Evolutionary conservation across 768 basidiomycete species (phyloP).

Genomic region (Lactarius indigo): DNA sequence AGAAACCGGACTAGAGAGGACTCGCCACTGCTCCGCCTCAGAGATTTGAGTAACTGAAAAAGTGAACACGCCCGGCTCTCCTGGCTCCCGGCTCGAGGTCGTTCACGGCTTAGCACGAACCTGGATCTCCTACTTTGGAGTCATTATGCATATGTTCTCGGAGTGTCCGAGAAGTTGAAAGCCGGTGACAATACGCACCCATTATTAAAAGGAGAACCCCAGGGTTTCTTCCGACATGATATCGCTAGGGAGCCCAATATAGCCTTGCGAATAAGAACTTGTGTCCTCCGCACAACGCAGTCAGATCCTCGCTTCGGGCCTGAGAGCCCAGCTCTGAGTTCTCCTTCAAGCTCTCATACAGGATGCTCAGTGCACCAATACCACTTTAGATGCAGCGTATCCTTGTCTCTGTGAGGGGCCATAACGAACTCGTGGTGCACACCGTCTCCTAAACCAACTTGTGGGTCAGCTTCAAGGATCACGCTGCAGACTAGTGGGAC

Average conservation of each 20-base stretch:
- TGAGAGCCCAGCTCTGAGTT: slow-evolving; percentile 36
- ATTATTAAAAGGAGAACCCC: too few relatives aligned
- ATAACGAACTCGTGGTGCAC: too few relatives aligned
- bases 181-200: too few relatives aligned
- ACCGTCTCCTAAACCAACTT: background rate
- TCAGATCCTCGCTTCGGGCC: slow-evolving; percentile 24
- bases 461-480: background rate
- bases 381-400: too few relatives aligned
- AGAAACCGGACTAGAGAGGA: too few relatives aligned
- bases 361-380: too few relatives aligned
- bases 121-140: background rate
- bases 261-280: slow-evolving; percentile 57
- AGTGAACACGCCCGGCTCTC: background rate
- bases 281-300: slow-evolving; percentile 31
- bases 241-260: slow-evolving; percentile 53
- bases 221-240: slow-evolving; percentile 28
- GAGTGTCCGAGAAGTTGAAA: background rate
- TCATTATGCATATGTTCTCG: background rate
- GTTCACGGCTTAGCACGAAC: background rate
- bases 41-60: too few relatives aligned
- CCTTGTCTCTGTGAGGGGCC: too few relatives aligned
- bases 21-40: too few relatives aligned
- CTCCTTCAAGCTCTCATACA: too few relatives aligned
- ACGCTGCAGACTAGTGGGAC: background rate
- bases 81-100: background rate